Base-by-base conservation (phyloP, 768 basidiomycete species). In the Tylopilus plumbeoviolaceoides region DNA sequence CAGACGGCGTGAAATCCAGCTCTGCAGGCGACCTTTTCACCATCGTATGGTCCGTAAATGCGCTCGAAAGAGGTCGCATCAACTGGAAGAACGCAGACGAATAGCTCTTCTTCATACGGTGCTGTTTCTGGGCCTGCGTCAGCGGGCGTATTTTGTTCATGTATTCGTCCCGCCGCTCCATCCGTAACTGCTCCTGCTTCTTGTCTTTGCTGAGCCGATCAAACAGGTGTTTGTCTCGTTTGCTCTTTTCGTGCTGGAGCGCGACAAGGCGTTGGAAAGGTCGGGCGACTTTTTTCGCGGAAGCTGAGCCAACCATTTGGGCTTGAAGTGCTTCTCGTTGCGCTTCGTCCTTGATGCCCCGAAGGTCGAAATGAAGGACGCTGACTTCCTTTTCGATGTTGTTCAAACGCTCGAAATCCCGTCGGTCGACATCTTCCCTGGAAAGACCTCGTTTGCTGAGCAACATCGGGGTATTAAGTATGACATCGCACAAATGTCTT, bases 41-140 rank as follows among this genome's bases (percentile, higher is more conserved):
- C 48, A 70, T 48, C 25, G 77, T 74, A 45, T 87, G 84, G 42
- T 84, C 80, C 18, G 83, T 83, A 63, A 92, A 92, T 2, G 91
- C 91, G 55, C 83, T 91, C 15, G 91, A 93, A 47, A 91, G 84
- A 2, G 90, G 91, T n/a, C 90, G 80, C 85, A 91, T 91, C 72
- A 91, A 77, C 60, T 83, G 86, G 71, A 91, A 78, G 68, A 92
- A 87, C 5, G 87, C 85, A 1, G 84, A 75, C 18, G 80, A 91
- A 76, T 91, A 87, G 73, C 88, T 91, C 71, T 90, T 89, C 78
- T 91, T 91, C 70, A 85, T 83, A n/a, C 88, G 78, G 56, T 89
- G 87, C 51, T 86, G 85, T 68, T 90, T 89, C 63, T 81, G 81
- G n/a, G 70, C 73, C 5, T 76, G 66, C 0, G 74, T 67, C 53